Conservation (phyloP, 768 basidiomycete species). For the Suillus subalutaceus region DNA sequence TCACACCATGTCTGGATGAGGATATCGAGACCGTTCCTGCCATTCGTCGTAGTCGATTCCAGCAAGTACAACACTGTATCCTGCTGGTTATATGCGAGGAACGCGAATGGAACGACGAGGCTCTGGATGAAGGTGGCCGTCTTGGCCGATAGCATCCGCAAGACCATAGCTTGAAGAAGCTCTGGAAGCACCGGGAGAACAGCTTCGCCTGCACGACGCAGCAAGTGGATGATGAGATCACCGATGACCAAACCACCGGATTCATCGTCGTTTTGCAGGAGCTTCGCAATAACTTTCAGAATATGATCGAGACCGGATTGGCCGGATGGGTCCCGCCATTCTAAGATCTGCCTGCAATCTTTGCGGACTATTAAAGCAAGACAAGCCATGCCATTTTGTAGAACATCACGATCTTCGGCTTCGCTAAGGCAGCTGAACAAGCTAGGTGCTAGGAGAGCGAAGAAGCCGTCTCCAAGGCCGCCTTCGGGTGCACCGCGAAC, state of each 20-base stretch:
- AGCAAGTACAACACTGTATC: constrained; percentile 79
- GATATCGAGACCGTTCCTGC: constrained; percentile 75
- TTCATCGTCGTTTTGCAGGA: constrained; percentile 82
- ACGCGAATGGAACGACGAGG: constrained; percentile 90
- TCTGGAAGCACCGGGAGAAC: constrained; percentile 87
- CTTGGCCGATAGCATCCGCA: constrained; percentile 79
- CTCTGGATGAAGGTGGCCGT: constrained; percentile 94
- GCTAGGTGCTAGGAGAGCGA: constrained; percentile 70
- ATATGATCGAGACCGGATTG: constrained; percentile 77
- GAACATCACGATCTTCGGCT: constrained; percentile 85
- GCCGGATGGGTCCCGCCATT: constrained; percentile 70
- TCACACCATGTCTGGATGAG: constrained; percentile 95
- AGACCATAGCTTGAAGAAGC: constrained; percentile 81
- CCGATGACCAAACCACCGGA: constrained; percentile 93
- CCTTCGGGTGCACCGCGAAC: constrained; percentile 63
- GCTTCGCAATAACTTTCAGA: constrained; percentile 74
- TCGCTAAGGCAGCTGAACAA: constrained; percentile 69
- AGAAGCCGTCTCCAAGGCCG: constrained; percentile 80
- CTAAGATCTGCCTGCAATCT: constrained; percentile 78
- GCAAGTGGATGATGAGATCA: constrained; percentile 90
- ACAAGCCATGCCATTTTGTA: constrained; percentile 85
- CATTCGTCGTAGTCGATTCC: constrained; percentile 63
- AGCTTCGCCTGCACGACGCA: constrained; percentile 79
- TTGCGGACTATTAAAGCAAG: constrained; percentile 87
- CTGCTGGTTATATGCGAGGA: constrained; percentile 85